These are phyloP conservation scores for Ogataea haglerorum DNA, from an alignment of 805 yeast species.

Conservation along the genomic window DNA sequence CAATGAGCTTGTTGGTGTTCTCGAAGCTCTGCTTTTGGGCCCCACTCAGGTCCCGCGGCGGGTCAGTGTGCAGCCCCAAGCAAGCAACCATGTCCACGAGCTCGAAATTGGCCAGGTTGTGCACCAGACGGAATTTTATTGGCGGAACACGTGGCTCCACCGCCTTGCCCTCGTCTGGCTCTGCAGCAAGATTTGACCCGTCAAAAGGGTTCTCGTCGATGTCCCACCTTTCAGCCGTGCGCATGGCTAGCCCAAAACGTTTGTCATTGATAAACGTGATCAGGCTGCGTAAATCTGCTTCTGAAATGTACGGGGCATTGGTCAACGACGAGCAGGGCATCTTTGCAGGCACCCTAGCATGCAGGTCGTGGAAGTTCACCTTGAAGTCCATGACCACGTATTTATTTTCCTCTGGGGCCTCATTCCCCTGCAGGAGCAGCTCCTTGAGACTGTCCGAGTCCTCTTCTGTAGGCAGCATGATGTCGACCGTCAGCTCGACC, in stretches of 20 bases:
- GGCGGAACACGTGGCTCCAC: slow-evolving; percentile 30
- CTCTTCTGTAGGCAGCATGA: slow-evolving; percentile 61
- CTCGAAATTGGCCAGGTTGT: slow-evolving; percentile 43
- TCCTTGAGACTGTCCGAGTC: slow-evolving; percentile 21
- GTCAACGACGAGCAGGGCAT: slow-evolving; percentile 50
- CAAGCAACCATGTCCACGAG: slow-evolving; percentile 31
- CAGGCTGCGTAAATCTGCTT: slow-evolving; percentile 58
- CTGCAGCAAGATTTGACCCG: slow-evolving; percentile 27
- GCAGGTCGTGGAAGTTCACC: slow-evolving; percentile 59
- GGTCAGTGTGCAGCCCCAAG: slow-evolving; percentile 3
- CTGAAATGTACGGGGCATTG: slow-evolving; percentile 52
- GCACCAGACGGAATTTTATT: slow-evolving; percentile 43
- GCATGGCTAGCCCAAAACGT: slow-evolving; percentile 29
- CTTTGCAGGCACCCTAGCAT: slow-evolving; percentile 49
- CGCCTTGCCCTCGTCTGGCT: slow-evolving; percentile 21
- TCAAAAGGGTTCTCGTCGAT: slow-evolving; percentile 27
- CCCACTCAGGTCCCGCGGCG: slow-evolving; percentile 16
- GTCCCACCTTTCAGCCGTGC: slow-evolving; percentile 10
- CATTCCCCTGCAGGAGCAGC: slow-evolving; percentile 14
- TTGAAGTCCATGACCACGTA: slow-evolving; percentile 69
- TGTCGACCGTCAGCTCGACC: slow-evolving; percentile 67
- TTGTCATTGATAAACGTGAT: slow-evolving; percentile 57
- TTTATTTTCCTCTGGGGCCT: slow-evolving; percentile 31
- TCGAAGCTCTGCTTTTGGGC: slow-evolving; percentile 18
- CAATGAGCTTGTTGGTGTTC: slow-evolving; percentile 32